Evolutionary conservation across 495 filamentous ascomycete species (phyloP), one percentile per base, ranked within the genome.

Genomic region (Lophiostoma macrostomum): DNA sequence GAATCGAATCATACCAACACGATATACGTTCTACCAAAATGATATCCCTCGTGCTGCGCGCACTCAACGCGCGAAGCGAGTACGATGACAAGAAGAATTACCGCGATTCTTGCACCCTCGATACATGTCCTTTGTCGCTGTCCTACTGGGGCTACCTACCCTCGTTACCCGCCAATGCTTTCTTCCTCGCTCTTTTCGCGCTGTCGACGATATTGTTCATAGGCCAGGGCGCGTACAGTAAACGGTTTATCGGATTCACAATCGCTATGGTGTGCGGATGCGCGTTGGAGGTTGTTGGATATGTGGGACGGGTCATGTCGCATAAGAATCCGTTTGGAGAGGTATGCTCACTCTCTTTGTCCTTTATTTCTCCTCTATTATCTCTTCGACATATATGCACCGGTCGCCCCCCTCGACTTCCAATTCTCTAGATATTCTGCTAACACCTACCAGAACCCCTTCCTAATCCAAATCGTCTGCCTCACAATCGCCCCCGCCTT

Each of bases 401-500:
- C 10, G n/a, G n/a, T n/a, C n/a, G n/a, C n/a, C n/a, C n/a, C n/a
- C n/a, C n/a, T n/a, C n/a, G n/a, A n/a, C n/a, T n/a, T n/a, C n/a
- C n/a, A n/a, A n/a, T n/a, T n/a, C 28, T 5, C 13, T 18, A 46
- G 20, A 37, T n/a, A 6, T 29, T 7, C 34, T 23, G 37, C n/a
- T n/a, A 13, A 19, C 11, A 36, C 3, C 19, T 13, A 8, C 6
- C 31, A 64, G 61, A 57, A 50, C 58, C 44, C 52, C 34, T 64
- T 63, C 47, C 45, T 63, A 1, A 53, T 61, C 14, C 68, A 72
- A 58, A 72, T 72, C 50, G 57, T 80, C 53, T 80, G 76, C 47
- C 69, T 85, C 20, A 79, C 75, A 8, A 69, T 78, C 27, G 78
- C 71, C 1, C 81, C 81, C 0, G 74, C 79, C 24, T 83, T 77